Percentiles rank a stretch among this genome's conserved stretches.
Evolutionary conservation across 1,284 basidiomycete genomes (phyloP).

Genomic region (Golubevia sp.): DNA sequence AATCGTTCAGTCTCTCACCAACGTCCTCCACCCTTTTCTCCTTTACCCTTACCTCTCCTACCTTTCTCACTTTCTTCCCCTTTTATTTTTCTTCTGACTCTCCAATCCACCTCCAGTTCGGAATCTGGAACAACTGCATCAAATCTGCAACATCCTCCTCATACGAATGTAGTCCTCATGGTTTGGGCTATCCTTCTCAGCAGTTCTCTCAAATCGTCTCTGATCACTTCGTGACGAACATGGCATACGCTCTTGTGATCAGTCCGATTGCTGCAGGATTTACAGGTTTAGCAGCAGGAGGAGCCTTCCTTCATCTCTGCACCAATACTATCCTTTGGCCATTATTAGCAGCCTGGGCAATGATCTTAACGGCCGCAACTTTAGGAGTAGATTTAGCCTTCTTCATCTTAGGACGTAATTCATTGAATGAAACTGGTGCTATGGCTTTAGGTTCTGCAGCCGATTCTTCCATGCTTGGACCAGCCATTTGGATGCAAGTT

Average conservation of each 20-base stretch:
- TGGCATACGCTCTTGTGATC: conserved; percentile 39
- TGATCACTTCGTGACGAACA: conserved; percentile 29
- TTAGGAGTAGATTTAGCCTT: conserved; percentile 40
- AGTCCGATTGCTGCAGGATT: conserved; percentile 46
- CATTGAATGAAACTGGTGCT: background rate
- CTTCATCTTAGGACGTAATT: conserved; percentile 32
- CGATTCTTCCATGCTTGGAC: conserved; percentile 19
- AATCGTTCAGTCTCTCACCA: no score
- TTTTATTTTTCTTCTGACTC: no score
- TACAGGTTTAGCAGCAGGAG: conserved; percentile 35
- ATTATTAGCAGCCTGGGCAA: conserved; percentile 34
- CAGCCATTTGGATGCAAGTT: conserved; percentile 47
- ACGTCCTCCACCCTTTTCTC: no score
- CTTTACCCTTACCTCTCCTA: no score
- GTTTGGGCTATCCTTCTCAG: conserved; percentile 28
- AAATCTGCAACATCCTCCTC: background rate
- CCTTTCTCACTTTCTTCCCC: no score
- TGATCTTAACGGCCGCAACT: conserved; percentile 28
- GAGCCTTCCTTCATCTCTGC: conserved; percentile 39
- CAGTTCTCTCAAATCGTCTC: conserved; percentile 10
- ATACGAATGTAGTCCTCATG: conserved; percentile 19
- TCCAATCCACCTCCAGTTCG: conserved; percentile 17
- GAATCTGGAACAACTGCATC: conserved; percentile 39
- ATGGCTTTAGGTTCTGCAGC: conserved; percentile 8
- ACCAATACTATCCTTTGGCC: conserved; percentile 41